These are phyloP conservation scores for Filobasidium floriforme DNA, from an alignment of 768 basidiomycete genomes.

Conservation along the genomic window DNA sequence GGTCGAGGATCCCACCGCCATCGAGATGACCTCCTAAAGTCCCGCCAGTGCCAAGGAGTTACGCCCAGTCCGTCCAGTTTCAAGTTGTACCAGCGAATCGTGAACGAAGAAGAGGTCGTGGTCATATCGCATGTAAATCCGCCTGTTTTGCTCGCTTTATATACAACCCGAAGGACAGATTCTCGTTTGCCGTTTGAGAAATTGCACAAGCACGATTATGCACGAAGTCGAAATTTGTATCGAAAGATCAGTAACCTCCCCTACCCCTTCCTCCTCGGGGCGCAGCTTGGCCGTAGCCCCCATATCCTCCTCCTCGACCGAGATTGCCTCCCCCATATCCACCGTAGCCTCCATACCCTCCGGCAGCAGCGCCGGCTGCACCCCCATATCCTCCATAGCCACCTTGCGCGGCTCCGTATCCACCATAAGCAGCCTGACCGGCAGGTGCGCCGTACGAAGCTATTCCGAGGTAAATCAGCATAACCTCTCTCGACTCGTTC, in stretches of 20 bases:
- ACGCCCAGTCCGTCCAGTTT: too few species aligned
- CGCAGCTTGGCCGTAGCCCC: neutral
- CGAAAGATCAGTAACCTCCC: neutral
- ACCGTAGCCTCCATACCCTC: conserved; percentile 21
- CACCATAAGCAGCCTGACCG: conserved; percentile 11
- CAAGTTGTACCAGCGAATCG: too few species aligned
- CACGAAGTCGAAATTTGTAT: too few species aligned
- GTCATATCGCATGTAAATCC: too few species aligned
- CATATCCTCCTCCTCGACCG: conserved; percentile 5
- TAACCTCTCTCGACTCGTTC: too few species aligned
- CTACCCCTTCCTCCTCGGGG: neutral
- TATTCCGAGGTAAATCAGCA: conserved; percentile 8
- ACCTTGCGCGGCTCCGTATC: conserved; percentile 12
- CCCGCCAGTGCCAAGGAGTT: too few species aligned
- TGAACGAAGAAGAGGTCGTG: too few species aligned
- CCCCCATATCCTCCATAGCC: conserved; percentile 26
- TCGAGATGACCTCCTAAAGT: neutral
- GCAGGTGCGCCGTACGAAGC: conserved; percentile 14
- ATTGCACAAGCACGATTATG: too few species aligned
- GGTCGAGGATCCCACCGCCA: neutral
- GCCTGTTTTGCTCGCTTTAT: too few species aligned
- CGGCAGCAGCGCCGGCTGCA: neutral
- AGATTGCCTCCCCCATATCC: conserved; percentile 7
- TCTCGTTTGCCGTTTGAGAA: too few species aligned
- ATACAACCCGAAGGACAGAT: too few species aligned